These are phyloP conservation scores for Aspergillus ruber DNA, from an alignment of 2,329 filamentous ascomycete species.

Conservation along the genomic window DNA sequence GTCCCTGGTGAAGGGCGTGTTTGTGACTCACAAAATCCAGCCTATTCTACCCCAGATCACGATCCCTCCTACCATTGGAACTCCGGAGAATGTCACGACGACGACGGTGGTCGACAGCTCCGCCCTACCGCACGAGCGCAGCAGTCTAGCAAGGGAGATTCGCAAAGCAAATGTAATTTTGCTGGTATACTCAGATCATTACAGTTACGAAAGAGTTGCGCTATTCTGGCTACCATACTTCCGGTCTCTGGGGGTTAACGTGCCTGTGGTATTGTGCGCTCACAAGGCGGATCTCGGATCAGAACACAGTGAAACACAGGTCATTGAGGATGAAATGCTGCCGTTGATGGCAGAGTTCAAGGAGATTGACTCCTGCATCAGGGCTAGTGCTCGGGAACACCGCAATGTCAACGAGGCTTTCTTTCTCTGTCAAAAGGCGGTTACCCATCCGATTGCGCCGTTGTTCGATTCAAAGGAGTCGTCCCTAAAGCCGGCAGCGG, in stretches of 20 bases:
- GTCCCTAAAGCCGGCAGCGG: slow-evolving; percentile 77
- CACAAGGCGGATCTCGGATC: slow-evolving; percentile 90
- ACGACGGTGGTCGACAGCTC: slow-evolving; percentile 92
- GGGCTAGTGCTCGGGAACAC: slow-evolving; percentile 85
- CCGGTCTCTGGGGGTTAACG: slow-evolving; percentile 93
- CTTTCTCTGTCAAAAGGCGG: slow-evolving; percentile 95
- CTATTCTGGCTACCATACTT: slow-evolving; percentile 99
- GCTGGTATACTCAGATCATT: slow-evolving; percentile 95
- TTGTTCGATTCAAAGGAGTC: slow-evolving; percentile 94
- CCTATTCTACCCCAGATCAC: slow-evolving; percentile 90
- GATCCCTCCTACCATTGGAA: slow-evolving; percentile 85
- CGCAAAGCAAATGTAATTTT: slow-evolving; percentile 95
- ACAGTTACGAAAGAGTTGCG: slow-evolving; percentile 95
- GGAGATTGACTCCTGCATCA: slow-evolving; percentile 96
- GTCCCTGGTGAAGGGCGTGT: slow-evolving; percentile 93
- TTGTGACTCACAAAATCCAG: slow-evolving; percentile 92
- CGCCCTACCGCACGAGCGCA: slow-evolving; percentile 85
- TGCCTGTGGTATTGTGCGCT: slow-evolving; percentile 91
- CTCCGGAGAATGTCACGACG: slow-evolving; percentile 92
- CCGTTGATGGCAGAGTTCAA: slow-evolving; percentile 98
- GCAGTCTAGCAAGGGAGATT: slow-evolving; percentile 84
- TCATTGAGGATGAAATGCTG: slow-evolving; percentile 94
- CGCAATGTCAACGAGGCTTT: slow-evolving; percentile 94
- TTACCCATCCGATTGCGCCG: slow-evolving; percentile 93
- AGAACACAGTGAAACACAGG: slow-evolving; percentile 69